A percentile compares a stretch with the other conserved stretches of the same genome.
Evolutionary conservation across 768 basidiomycete species (phyloP).

Genomic region (Pholiota microspora): DNA sequence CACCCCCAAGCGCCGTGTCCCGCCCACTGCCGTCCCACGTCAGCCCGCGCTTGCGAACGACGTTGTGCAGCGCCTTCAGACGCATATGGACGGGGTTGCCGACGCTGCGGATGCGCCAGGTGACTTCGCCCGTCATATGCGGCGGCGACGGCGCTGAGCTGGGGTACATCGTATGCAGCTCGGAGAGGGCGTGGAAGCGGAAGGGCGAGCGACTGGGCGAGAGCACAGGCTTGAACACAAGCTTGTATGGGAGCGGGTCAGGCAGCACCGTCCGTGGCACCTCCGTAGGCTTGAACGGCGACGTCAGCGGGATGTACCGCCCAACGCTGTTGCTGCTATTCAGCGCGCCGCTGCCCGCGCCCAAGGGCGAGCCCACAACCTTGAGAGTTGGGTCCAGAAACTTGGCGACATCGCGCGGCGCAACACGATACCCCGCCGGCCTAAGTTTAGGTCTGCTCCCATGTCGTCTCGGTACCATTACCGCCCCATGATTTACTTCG

Average conservation of each 20-base stretch:
- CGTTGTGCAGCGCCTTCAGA: conserved; percentile 59
- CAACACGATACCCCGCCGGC: conserved; percentile 43
- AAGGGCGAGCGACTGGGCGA: conserved; percentile 42
- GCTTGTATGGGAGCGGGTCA: conserved; percentile 29
- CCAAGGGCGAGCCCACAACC: conserved; percentile 1
- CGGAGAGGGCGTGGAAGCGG: conserved; percentile 31
- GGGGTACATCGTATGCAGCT: conserved; percentile 27
- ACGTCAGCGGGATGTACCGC: conserved; percentile 40
- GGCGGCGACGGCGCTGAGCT: conserved; percentile 12
- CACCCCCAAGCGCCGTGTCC: conserved; percentile 51
- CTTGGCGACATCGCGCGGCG: conserved; percentile 37
- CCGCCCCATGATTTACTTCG: not conserved
- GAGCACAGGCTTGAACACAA: conserved; percentile 37
- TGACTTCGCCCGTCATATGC: conserved; percentile 15
- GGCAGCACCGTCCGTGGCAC: conserved; percentile 28
- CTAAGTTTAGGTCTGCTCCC: conserved; percentile 20
- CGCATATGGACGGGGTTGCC: conserved; percentile 60
- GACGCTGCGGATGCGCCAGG: conserved; percentile 52
- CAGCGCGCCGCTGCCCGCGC: conserved; percentile 14
- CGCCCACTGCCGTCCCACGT: conserved; percentile 46
- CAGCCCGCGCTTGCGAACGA: conserved; percentile 41
- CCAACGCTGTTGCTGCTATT: conserved; percentile 15
- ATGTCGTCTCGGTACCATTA: not conserved
- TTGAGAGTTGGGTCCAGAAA: conserved; percentile 31
- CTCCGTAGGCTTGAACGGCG: conserved; percentile 27